Evolutionary conservation across 805 yeast species (phyloP).

Genomic region (Teunomyces panamensis): DNA sequence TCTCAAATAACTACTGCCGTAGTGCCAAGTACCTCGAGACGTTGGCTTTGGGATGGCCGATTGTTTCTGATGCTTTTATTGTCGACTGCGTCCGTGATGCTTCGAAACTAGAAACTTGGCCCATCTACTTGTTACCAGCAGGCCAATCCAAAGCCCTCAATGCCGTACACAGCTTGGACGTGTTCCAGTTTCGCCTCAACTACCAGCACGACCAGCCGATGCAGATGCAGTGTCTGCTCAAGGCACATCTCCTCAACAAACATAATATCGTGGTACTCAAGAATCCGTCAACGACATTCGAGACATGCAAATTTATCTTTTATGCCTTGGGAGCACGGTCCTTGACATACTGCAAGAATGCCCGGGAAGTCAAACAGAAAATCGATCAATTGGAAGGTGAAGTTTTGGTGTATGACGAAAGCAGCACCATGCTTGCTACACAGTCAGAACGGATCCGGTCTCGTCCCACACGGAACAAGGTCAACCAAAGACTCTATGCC

Average conservation of each 20-base stretch:
- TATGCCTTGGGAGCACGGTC: constrained; percentile 43
- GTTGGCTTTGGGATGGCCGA: constrained; percentile 84
- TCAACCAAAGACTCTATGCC: constrained; percentile 1
- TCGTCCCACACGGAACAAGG: background rate
- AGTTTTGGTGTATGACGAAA: constrained; percentile 29
- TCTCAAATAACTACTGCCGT: constrained; percentile 57
- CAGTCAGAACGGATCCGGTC: background rate
- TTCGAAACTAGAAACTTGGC: constrained; percentile 38
- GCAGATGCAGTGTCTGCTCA: constrained; percentile 41
- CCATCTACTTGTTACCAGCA: constrained; percentile 62
- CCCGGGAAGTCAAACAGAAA: constrained; percentile 8
- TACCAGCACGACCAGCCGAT: constrained; percentile 29
- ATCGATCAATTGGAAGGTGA: background rate
- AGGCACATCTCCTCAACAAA: constrained; percentile 30
- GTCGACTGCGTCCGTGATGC: constrained; percentile 42
- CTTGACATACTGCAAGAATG: constrained; percentile 10
- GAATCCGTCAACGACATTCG: constrained; percentile 26
- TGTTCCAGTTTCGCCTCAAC: constrained; percentile 41
- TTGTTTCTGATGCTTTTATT: constrained; percentile 58
- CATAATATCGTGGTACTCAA: constrained; percentile 34
- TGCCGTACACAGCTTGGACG: constrained; percentile 47
- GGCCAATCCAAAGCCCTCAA: constrained; percentile 58
- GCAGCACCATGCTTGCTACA: constrained; percentile 6
- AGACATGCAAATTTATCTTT: constrained; percentile 43
- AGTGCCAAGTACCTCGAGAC: constrained; percentile 77